Evolutionary conservation across 139 green algal species (phyloP).

Genomic region (Chlorella sorokiniana): DNA sequence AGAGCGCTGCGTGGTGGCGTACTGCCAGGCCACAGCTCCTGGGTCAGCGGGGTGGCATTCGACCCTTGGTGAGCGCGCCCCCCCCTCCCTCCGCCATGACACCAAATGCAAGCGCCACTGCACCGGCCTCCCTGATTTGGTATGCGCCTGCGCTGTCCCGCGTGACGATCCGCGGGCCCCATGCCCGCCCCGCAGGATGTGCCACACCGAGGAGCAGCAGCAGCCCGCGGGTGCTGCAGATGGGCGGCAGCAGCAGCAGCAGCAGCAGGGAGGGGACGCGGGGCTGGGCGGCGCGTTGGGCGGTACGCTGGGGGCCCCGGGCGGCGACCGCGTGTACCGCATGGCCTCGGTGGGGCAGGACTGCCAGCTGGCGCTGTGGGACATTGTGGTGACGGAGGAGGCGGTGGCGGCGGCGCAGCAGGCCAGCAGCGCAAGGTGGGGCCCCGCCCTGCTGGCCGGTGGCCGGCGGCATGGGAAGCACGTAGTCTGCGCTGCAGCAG

Average conservation of each 20-base stretch:
- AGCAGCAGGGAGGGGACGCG: background rate
- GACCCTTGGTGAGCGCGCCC: constrained; percentile 59
- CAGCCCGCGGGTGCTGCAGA: background rate
- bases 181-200: constrained; percentile 34
- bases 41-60: constrained; percentile 77
- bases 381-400: constrained; percentile 69
- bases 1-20: constrained; percentile 65
- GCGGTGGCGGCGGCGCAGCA: constrained; percentile 20
- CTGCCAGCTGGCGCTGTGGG: constrained; percentile 83
- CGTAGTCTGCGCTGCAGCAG: too few species aligned
- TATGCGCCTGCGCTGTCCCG: background rate
- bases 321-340: constrained; percentile 58
- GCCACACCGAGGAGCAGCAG: background rate
- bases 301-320: background rate
- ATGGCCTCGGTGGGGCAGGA: constrained; percentile 84
- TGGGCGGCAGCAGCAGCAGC: background rate
- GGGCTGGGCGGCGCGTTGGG: background rate
- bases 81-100: background rate
- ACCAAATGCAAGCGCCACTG: background rate
- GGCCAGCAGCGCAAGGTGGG: constrained; percentile 29
- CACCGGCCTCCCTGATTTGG: background rate
- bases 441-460: background rate
- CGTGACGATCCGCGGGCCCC: too few species aligned
- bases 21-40: constrained; percentile 85
- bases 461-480: too few species aligned